These are phyloP conservation scores for Sphaerulina populicola DNA, from an alignment of 2,329 filamentous ascomycete species.

Conservation along the genomic window DNA sequence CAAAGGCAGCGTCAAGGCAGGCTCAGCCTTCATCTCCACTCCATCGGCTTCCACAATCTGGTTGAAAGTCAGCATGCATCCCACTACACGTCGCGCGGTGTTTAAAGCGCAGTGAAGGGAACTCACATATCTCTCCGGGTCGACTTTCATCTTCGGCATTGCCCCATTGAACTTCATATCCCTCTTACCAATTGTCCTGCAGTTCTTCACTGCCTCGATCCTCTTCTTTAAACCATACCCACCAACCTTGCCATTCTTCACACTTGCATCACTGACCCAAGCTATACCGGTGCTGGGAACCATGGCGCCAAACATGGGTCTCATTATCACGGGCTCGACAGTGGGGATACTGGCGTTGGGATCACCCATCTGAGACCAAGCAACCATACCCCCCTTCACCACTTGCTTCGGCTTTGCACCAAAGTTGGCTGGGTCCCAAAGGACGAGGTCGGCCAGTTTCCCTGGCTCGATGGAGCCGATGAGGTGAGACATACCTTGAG, in stretches of 20 bases:
- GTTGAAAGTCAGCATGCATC: slow-evolving; percentile 15
- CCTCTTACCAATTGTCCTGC: slow-evolving; percentile 65
- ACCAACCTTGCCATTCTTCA: slow-evolving; percentile 58
- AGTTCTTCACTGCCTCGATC: slow-evolving; percentile 69
- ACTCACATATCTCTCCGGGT: slow-evolving; percentile 74
- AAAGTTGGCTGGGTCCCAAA: slow-evolving; percentile 81
- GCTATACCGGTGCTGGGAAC: slow-evolving; percentile 58
- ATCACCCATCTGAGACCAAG: slow-evolving; percentile 66
- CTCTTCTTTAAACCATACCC: slow-evolving; percentile 69
- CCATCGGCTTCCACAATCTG: slow-evolving; percentile 75
- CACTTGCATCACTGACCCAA: slow-evolving; percentile 69
- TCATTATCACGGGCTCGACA: slow-evolving; percentile 71
- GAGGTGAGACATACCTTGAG: slow-evolving; percentile 81
- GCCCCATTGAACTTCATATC: slow-evolving; percentile 86
- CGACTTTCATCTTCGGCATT: slow-evolving; percentile 81
- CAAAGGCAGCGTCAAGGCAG: slow-evolving; percentile 62
- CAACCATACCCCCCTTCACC: slow-evolving; percentile 81
- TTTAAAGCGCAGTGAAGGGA: background rate
- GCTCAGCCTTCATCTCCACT: slow-evolving; percentile 61
- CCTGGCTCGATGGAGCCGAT: slow-evolving; percentile 82
- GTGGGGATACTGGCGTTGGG: slow-evolving; percentile 64
- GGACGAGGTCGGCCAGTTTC: slow-evolving; percentile 78
- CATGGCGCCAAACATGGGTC: slow-evolving; percentile 75
- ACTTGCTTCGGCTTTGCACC: slow-evolving; percentile 76
- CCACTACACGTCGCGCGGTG: background rate